Evolutionary conservation across 495 filamentous ascomycete genomes (phyloP), one percentile per base, ranked within the genome.

Genomic region (Penicillium tannophilum): DNA sequence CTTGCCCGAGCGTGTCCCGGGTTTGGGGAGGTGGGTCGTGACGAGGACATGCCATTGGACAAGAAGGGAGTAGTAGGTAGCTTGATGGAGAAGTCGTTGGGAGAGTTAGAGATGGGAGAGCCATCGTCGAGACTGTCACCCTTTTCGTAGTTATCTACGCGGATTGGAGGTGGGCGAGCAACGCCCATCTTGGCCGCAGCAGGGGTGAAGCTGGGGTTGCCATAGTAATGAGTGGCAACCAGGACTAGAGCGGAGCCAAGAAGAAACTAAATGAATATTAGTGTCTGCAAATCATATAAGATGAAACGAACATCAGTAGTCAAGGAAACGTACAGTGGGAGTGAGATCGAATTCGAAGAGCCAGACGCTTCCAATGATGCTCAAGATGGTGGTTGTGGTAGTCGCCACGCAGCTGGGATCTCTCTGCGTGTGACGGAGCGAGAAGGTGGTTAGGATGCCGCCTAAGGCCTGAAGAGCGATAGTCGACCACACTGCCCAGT

Each of bases 381-480:
- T 93, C 41, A 96, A 73, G 42, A 97, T 73, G 48, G 97, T 93
- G 70, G 88, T 96, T 36, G 94, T 89, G 60, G 90, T 93, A 10
- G 91, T 93, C 3, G 93, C 92, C 73, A 95, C 90, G 72, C 91
- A 96, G 79, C 90, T 94, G 71, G 94, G 88, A 36, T 75, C 73
- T 26, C 65, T 65, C 50, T 76, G 63, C 5, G 91, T 88, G 68
- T 92, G 90, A 49, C 90, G 90, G 70, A 96, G 88, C 71, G 88
- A 92, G 52, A 97, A 83, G 1, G 91, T 90, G 10, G 92, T 84
- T 6, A 93, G 66, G 12, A 98, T 81, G 8, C 94, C 94, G 42
- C 92, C 92, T 11, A 88, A 65, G 0, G 93, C 90, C 68, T 98
- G 94, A 49, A 93, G 81, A 3, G 83, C 59, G 56, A 98, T 88